Percentiles rank a stretch among this genome's conserved stretches.
Evolutionary conservation across 345 rosid species (phyloP).

Genomic region (Dipteronia sinensis): DNA sequence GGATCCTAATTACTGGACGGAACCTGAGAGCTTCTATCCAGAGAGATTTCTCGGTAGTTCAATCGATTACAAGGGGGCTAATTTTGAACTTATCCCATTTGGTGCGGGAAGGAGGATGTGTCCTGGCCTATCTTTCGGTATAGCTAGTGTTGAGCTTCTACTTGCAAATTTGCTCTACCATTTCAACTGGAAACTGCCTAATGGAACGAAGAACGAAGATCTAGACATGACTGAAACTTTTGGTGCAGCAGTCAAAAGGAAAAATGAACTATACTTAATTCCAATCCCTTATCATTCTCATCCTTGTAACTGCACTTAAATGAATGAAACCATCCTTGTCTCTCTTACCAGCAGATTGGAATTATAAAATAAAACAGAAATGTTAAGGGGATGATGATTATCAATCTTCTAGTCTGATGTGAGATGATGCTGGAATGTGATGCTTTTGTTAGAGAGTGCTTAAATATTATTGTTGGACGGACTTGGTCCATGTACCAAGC

Average conservation of each 20-base stretch:
- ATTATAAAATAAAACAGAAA: no score
- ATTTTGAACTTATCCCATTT: constrained; percentile 24
- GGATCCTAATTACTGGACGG: constrained; percentile 28
- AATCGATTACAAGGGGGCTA: constrained; percentile 23
- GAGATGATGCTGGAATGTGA: constrained; percentile 17
- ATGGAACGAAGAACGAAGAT: neutral
- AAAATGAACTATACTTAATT: neutral
- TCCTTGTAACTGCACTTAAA: no score
- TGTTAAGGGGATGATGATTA: no score
- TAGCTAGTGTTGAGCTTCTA: constrained; percentile 6
- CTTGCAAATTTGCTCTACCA: constrained; percentile 2
- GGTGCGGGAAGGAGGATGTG: neutral
- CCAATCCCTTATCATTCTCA: neutral
- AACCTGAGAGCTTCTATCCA: constrained; percentile 25
- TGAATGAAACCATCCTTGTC: no score
- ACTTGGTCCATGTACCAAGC: constrained; percentile 1
- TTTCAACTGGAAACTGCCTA: neutral
- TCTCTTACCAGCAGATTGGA: no score
- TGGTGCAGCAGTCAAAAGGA: constrained; percentile 7
- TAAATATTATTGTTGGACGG: no score
- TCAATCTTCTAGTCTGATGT: neutral
- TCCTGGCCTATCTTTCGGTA: neutral
- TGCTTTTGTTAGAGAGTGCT: no score
- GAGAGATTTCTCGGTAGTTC: constrained; percentile 27
- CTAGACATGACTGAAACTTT: constrained; percentile 13